phyloP scores from a whole-genome alignment of 2,329 filamentous ascomycete genomes.

The Nectriaceae sp. region DNA sequence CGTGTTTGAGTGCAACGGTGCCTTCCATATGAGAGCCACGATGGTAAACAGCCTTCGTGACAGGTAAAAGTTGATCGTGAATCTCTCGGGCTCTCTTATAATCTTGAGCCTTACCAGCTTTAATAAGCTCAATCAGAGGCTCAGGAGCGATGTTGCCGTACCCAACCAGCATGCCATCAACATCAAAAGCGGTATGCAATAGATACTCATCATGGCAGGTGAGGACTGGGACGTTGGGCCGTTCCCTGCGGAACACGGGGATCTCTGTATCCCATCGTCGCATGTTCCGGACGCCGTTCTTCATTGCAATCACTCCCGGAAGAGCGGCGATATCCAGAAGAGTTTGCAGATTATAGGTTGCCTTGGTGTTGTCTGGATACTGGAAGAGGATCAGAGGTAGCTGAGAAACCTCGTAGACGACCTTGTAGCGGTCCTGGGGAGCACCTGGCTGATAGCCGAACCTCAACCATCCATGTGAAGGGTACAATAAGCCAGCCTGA shows the following conservation, averaged over 20 bases:
- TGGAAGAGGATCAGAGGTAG: constrained; percentile 55
- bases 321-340: constrained; percentile 54
- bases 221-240: constrained; percentile 51
- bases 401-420: constrained; percentile 50
- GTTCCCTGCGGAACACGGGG: constrained; percentile 49
- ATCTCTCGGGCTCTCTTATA: constrained; percentile 49
- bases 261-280: constrained; percentile 59
- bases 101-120: constrained; percentile 50
- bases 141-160: constrained; percentile 56
- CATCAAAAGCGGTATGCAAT: constrained; percentile 52
- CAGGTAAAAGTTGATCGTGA: constrained; percentile 53
- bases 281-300: constrained; percentile 59
- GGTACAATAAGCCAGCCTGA: constrained; percentile 52
- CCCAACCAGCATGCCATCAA: constrained; percentile 56
- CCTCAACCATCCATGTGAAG: constrained; percentile 56
- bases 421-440: constrained; percentile 52
- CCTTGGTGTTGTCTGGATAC: constrained; percentile 55
- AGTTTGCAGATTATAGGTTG: constrained; percentile 52
- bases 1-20: no score
- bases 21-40: no score
- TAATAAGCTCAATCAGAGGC: constrained; percentile 50
- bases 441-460: constrained; percentile 56
- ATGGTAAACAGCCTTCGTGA: no score
- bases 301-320: constrained; percentile 57
- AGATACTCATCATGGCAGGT: constrained; percentile 57